Evolutionary conservation across 1,284 basidiomycete species (phyloP), one percentile per base, ranked within the genome.

Genomic region (Ustilago vetiveriae): DNA sequence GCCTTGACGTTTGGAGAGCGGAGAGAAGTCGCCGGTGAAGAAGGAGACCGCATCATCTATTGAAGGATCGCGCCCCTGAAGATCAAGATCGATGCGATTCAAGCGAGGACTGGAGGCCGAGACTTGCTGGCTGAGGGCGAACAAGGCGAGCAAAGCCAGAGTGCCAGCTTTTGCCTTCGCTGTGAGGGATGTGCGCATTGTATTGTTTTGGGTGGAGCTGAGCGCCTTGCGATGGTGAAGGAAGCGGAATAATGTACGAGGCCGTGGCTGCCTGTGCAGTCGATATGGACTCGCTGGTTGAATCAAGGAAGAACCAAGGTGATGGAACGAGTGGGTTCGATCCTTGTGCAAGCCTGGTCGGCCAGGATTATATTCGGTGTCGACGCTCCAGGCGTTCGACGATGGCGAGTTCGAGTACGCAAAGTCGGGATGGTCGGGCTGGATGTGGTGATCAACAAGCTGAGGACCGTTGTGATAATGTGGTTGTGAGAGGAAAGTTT

Each of bases 81-180:
- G 50, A 14, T 57, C 50, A 6, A 58, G 8, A 24, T 63, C 47
- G 53, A 63, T 47, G 44, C 66, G 66, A 23, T 69, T 69, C n/a
- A 68, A 47, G 41, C 52, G 58, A 11, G 54, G 66, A 19, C 13
- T 63, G 9, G 66, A 69, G 21, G 59, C 59, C 13, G 49, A 50
- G 1, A 40, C 54, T 8, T 42, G 58, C 30, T 33, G 46, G 5
- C 23, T 33, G 4, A 52, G 6, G 19, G 40, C 54, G 22, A 52
- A 41, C 30, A 69, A 19, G 11, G 55, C 46, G 2, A 69, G 59
- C 33, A 57, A 24, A 3, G 54, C 44, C 13, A 68, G 33, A 3
- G 58, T 42, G 24, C 33, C 52, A 6, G 35, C 47, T 32, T 26
- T 65, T n/a, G 51, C 49, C 46, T 37, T 48, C 26, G 30, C 19